A percentile compares a stretch with the other conserved stretches of the same genome.
Evolutionary conservation across 495 filamentous ascomycete genomes (phyloP).

Genomic region (Aspergillus baeticus): DNA sequence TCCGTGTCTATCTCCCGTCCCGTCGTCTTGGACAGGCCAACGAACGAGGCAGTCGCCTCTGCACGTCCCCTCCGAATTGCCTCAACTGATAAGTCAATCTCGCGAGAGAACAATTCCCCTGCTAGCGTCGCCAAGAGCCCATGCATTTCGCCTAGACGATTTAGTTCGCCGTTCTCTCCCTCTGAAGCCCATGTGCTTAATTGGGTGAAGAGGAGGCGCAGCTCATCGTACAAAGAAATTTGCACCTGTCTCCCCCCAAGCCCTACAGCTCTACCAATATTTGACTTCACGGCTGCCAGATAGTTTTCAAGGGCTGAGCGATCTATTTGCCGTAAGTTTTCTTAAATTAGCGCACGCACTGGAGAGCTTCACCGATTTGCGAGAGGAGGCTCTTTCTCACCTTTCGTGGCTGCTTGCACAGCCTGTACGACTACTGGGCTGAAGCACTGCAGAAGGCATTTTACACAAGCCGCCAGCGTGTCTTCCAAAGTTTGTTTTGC

Average conservation of each 20-base stretch:
- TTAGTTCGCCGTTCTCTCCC: conserved; percentile 11
- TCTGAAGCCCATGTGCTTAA: conserved; percentile 29
- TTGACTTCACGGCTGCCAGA: conserved; percentile 30
- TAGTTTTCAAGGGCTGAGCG: conserved; percentile 31
- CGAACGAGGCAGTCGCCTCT: conserved; percentile 36
- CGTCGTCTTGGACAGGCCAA: conserved; percentile 30
- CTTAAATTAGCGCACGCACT: conserved; percentile 22
- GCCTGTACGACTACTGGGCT: conserved; percentile 24
- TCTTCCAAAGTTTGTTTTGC: conserved; percentile 31
- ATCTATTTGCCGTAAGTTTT: conserved; percentile 5
- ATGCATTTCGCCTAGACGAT: conserved; percentile 25
- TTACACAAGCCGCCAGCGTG: conserved; percentile 47
- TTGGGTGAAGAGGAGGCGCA: conserved; percentile 38
- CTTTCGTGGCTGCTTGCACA: conserved; percentile 24
- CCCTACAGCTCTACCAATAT: conserved; percentile 32
- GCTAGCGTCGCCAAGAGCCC: conserved; percentile 30
- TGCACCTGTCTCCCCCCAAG: conserved; percentile 41
- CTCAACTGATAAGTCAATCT: conserved; percentile 42
- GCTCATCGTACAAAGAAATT: conserved; percentile 42
- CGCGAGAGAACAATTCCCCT: conserved; percentile 27
- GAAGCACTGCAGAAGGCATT: conserved; percentile 46
- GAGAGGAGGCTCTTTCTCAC: conserved; percentile 24
- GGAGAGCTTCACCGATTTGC: not conserved
- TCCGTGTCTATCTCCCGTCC: conserved; percentile 26
- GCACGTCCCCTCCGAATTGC: conserved; percentile 41